Base-by-base conservation (phyloP, 371 early-diverging fungal species). In the Apophysomyces trapeziformis region DNA sequence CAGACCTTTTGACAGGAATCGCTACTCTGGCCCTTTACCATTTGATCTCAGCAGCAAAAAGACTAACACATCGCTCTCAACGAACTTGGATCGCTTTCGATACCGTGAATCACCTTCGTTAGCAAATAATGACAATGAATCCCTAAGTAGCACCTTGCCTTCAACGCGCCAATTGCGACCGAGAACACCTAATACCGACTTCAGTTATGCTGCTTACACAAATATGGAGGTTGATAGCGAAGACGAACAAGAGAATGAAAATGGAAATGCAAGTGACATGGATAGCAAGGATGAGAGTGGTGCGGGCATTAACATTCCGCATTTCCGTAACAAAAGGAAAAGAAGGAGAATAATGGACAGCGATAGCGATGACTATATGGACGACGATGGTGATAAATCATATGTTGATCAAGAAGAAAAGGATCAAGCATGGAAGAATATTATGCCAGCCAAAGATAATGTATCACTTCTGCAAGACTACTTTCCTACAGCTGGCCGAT, bases 1-100 rank as follows among this genome's bases (percentile, higher is more conserved):
- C 54, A 50, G 21, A 21, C 54, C 54, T 7, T 50, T 50, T 11
- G 41, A 41, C 41, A 41, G 41, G 13, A 41, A 41, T 13, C 41
- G 41, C 11, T 41, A 21, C 21, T 21, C 54, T 21, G 21, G 21
- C 21, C 54, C 8, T 50, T 50, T 21, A 13, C 41, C 41, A 8
- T 41, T 41, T 41, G 54, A 50, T 26, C 54, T 50, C n/a, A 50
- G 54, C 54, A 50, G 21, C 54, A 50, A 50, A 21, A 50, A 50
- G 54, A 50, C 9, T 4, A 50, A 9, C 21, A 18, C 54, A 9
- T 16, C 54, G 5, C 21, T 50, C 9, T 16, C 21, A 6, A 21
- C 35, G 8, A 16, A 50, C 21, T 16, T 50, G 7, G 54, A n/a
- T 18, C 54, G 21, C 7, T 50, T 50, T 21, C 54, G 54, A 21